phyloP scores from a whole-genome alignment of 192 early-diverging fungal species.

The Mortierella alpina region DNA sequence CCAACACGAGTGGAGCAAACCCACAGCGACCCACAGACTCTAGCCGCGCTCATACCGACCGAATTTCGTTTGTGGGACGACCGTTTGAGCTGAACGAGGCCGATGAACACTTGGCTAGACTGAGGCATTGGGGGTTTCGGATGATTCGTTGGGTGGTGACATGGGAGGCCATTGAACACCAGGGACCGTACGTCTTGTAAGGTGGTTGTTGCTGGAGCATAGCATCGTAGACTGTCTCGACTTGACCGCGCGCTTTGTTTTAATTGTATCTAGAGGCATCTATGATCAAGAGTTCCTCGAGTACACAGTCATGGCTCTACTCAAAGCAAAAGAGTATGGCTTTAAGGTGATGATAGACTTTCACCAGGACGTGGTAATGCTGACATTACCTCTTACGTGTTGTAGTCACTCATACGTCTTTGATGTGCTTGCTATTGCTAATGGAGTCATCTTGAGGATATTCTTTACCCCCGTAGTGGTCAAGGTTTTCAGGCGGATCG shows the following conservation, averaged over 20 bases:
- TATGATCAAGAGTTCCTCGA: slow-evolving; percentile 66
- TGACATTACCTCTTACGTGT: neutral
- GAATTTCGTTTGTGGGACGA: slow-evolving; percentile 77
- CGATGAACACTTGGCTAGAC: slow-evolving; percentile 73
- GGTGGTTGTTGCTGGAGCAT: neutral
- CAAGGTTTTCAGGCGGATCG: slow-evolving; percentile 57
- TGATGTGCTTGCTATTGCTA: no score
- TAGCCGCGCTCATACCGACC: neutral
- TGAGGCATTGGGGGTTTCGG: slow-evolving; percentile 77
- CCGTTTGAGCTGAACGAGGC: slow-evolving; percentile 78
- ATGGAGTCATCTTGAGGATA: neutral
- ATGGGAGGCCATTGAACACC: slow-evolving; percentile 81
- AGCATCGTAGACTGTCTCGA: neutral
- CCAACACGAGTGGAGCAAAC: neutral
- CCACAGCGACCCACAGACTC: no score
- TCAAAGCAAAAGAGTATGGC: slow-evolving; percentile 54
- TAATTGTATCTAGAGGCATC: slow-evolving; percentile 42
- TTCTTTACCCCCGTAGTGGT: slow-evolving; percentile 37
- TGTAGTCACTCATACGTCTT: neutral
- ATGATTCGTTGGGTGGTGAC: slow-evolving; percentile 76
- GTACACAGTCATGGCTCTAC: slow-evolving; percentile 60
- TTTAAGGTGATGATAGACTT: slow-evolving; percentile 69
- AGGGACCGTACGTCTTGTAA: slow-evolving; percentile 60
- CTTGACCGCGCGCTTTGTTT: neutral
- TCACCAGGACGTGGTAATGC: slow-evolving; percentile 66